Percentiles rank a stretch among this genome's conserved stretches.
These are phyloP conservation scores for Coelastrella sp. DNA, from an alignment of 139 green algal species.

Conservation along the genomic window DNA sequence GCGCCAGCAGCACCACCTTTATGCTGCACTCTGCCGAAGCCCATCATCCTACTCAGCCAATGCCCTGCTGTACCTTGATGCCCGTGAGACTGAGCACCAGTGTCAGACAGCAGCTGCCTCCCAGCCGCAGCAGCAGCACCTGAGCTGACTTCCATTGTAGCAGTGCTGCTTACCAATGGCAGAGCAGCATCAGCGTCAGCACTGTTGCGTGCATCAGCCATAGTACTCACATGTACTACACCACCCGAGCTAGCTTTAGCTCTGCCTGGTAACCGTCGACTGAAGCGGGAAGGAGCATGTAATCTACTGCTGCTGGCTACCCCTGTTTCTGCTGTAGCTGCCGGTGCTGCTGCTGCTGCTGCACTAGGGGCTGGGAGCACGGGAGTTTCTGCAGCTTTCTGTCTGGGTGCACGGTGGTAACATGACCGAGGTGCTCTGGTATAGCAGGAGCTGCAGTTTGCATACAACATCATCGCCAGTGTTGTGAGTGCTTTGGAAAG, in stretches of 20 bases:
- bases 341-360: neutral
- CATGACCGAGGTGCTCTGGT: conserved; percentile 35
- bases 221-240: too few relatives aligned
- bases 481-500: too few relatives aligned
- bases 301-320: conserved; percentile 23
- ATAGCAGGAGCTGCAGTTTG: conserved; percentile 33
- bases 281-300: too few relatives aligned
- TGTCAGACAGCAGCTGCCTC: neutral
- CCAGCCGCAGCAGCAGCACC: neutral
- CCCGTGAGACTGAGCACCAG: too few relatives aligned
- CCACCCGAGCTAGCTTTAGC: neutral
- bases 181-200: neutral
- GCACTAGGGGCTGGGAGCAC: neutral
- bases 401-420: conserved; percentile 39
- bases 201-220: neutral
- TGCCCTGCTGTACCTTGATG: too few relatives aligned
- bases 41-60: too few relatives aligned
- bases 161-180: neutral
- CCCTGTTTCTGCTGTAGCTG: neutral
- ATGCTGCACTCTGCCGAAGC: too few relatives aligned
- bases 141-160: too few relatives aligned
- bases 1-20: too few relatives aligned
- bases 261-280: neutral
- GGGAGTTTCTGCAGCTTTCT: neutral
- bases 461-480: neutral